These are phyloP conservation scores for Thermothelomyces thermophilus DNA, from an alignment of 2,329 filamentous ascomycete species.

Conservation along the genomic window DNA sequence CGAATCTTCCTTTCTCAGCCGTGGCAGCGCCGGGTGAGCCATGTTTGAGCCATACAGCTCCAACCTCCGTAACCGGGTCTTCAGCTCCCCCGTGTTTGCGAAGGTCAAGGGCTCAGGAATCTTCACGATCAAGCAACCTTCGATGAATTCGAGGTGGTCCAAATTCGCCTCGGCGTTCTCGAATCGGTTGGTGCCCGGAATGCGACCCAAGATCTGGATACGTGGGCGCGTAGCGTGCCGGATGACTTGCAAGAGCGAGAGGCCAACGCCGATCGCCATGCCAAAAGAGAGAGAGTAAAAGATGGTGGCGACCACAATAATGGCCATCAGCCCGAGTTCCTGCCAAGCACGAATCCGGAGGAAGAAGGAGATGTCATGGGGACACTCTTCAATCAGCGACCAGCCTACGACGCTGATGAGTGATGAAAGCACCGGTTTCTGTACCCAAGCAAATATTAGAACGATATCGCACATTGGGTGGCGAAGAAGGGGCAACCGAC, in stretches of 20 bases:
- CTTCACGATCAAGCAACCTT: slow-evolving; percentile 91
- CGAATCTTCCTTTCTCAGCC: slow-evolving; percentile 67
- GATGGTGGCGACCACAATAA: slow-evolving; percentile 87
- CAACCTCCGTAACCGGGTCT: slow-evolving; percentile 71
- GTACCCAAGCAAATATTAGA: not conserved
- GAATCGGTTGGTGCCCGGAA: slow-evolving; percentile 32
- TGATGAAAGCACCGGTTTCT: slow-evolving; percentile 89
- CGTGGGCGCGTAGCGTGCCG: slow-evolving; percentile 84
- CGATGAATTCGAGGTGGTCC: slow-evolving; percentile 75
- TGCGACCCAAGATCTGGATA: slow-evolving; percentile 89
- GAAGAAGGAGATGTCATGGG: slow-evolving; percentile 89
- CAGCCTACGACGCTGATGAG: slow-evolving; percentile 96
- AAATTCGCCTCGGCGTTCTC: slow-evolving; percentile 45
- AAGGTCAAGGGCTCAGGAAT: slow-evolving; percentile 96
- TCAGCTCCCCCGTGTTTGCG: slow-evolving; percentile 90
- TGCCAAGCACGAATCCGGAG: slow-evolving; percentile 75
- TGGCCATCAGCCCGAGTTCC: slow-evolving; percentile 77
- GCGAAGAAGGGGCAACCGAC: slow-evolving; percentile 44
- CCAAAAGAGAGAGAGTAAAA: slow-evolving; percentile 92
- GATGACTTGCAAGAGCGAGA: slow-evolving; percentile 85
- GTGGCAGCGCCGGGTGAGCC: slow-evolving; percentile 81
- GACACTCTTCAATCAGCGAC: slow-evolving; percentile 90
- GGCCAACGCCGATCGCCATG: slow-evolving; percentile 86
- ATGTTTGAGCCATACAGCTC: slow-evolving; percentile 83
- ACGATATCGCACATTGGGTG: not conserved